Conservation (phyloP, 2,329 filamentous ascomycete species). For the Botrytis medusae region DNA sequence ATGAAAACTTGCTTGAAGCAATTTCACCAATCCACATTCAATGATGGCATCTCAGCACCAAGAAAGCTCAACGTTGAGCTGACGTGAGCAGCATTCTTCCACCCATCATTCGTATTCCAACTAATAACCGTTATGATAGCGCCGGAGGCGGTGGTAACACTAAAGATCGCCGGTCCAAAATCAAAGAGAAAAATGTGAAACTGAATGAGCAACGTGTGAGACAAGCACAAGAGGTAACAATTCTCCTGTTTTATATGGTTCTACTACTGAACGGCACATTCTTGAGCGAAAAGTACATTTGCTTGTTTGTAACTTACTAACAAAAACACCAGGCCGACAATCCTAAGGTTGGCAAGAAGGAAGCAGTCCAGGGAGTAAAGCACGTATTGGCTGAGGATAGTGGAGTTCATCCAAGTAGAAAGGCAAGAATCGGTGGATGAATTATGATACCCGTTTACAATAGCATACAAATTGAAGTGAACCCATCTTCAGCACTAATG, state of each 20-base stretch:
- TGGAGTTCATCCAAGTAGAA: constrained; percentile 37
- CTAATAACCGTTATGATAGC: constrained; percentile 44
- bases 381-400: constrained; percentile 33
- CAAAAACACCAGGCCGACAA: constrained; percentile 8
- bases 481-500: constrained; percentile 5
- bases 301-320: constrained; percentile 1
- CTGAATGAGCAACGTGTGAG: constrained; percentile 58
- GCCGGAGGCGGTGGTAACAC: constrained; percentile 85
- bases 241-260: background rate
- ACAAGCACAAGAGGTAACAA: constrained; percentile 31
- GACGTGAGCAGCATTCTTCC: constrained; percentile 57
- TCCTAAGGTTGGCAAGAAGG: background rate
- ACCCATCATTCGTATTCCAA: constrained; percentile 16
- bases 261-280: background rate
- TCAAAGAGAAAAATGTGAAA: constrained; percentile 82
- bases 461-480: background rate
- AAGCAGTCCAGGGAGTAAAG: constrained; percentile 32
- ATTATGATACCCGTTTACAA: background rate
- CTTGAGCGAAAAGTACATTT: background rate
- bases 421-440: constrained; percentile 30
- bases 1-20: constrained; percentile 92
- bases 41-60: constrained; percentile 52
- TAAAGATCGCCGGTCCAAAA: constrained; percentile 69
- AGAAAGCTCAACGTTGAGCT: constrained; percentile 91
- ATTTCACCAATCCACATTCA: constrained; percentile 82